phyloP scores from a whole-genome alignment of 805 yeast species.

The Pichia exigua region DNA sequence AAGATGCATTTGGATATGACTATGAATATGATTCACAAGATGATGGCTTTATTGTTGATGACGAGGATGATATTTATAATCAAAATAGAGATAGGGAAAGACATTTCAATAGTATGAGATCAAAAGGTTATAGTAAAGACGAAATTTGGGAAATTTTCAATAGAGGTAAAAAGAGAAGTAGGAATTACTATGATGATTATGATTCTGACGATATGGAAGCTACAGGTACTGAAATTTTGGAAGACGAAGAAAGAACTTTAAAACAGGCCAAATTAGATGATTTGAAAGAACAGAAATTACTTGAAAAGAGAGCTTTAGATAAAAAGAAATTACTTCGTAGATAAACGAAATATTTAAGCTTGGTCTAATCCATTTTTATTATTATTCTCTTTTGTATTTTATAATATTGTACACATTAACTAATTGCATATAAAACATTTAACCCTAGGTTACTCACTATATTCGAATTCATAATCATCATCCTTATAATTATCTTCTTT shows the following conservation, averaged over 20 bases:
- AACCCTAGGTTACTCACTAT: conserved; percentile 23
- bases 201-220: conserved; percentile 83
- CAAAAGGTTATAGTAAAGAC: conserved; percentile 59
- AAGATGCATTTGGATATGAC: conserved; percentile 21
- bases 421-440: neutral
- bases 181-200: conserved; percentile 36
- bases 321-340: conserved; percentile 23
- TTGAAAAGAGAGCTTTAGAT: conserved; percentile 39
- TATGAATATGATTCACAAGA: conserved; percentile 30
- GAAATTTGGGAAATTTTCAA: conserved; percentile 88
- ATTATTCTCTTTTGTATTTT: neutral
- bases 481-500: neutral
- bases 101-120: conserved; percentile 11
- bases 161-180: conserved; percentile 47
- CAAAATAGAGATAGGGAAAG: conserved; percentile 25
- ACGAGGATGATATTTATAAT: conserved; percentile 33
- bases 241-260: conserved; percentile 69
- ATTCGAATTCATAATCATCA: conserved; percentile 37
- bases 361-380: neutral
- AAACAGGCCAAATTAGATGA: conserved; percentile 73
- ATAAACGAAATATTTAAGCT: neutral
- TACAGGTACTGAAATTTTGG: conserved; percentile 79
- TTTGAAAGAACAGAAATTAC: conserved; percentile 54
- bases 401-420: neutral
- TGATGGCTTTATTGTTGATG: conserved; percentile 37